A percentile compares a stretch with the other conserved stretches of the same genome.
Evolutionary conservation across 2,329 filamentous ascomycete genomes (phyloP).

Genomic region (Venturia effusa): DNA sequence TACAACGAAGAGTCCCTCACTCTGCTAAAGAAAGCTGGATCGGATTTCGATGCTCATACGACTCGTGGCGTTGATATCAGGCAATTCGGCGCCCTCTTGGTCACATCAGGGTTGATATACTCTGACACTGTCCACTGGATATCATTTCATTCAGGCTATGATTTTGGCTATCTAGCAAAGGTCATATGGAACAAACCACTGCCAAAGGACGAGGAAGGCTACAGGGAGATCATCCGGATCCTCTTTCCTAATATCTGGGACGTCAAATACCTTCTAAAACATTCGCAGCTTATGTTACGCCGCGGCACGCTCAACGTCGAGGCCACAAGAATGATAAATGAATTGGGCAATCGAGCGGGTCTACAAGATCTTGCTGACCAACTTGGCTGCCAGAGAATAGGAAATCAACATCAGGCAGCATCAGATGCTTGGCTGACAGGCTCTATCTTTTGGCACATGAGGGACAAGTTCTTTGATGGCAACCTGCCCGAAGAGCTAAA

Average conservation of each 20-base stretch:
- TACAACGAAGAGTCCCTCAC: constrained; percentile 93
- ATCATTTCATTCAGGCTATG: constrained; percentile 94
- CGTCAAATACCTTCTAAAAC: constrained; percentile 94
- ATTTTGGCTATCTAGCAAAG: constrained; percentile 96
- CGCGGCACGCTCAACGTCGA: constrained; percentile 10
- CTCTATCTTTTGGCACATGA: constrained; percentile 88
- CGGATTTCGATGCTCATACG: constrained; percentile 76
- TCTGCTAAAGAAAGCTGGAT: constrained; percentile 80
- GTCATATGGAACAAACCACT: constrained; percentile 73
- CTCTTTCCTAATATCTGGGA: constrained; percentile 94
- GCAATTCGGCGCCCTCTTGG: constrained; percentile 80
- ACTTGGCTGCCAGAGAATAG: constrained; percentile 79
- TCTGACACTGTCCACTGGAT: constrained; percentile 89
- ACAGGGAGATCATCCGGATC: constrained; percentile 76
- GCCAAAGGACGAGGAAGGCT: constrained; percentile 81
- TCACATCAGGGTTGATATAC: constrained; percentile 83
- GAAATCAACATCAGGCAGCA: constrained; percentile 81
- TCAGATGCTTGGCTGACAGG: constrained; percentile 91
- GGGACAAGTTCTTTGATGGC: constrained; percentile 76
- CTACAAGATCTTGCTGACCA: constrained; percentile 91
- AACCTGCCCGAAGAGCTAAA: constrained; percentile 69
- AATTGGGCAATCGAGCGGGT: constrained; percentile 81
- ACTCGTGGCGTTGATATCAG: constrained; percentile 83
- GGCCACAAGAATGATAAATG: constrained; percentile 65
- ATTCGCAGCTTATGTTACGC: constrained; percentile 54